Evolutionary conservation across 1,284 basidiomycete species (phyloP).

Genomic region (Leccinum subrobustum): DNA sequence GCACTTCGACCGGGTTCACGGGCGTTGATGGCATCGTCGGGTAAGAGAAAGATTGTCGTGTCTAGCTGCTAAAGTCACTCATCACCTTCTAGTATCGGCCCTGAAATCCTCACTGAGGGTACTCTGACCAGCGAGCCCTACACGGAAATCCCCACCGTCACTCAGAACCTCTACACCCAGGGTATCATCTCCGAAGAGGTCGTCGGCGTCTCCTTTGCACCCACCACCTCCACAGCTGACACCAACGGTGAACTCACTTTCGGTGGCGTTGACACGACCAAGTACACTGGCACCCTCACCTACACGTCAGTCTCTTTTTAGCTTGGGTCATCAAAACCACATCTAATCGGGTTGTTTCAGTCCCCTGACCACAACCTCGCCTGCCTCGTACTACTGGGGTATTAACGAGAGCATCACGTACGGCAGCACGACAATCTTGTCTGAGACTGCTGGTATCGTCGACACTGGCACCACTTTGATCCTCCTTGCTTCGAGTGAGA

Average conservation of each 20-base stretch:
- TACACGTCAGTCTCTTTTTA: slow-evolving; percentile 40
- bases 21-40: slow-evolving; percentile 33
- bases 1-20: slow-evolving; percentile 22
- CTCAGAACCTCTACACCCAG: slow-evolving; percentile 37
- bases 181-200: slow-evolving; percentile 30
- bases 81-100: slow-evolving; percentile 18
- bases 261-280: slow-evolving; percentile 49
- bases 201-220: slow-evolving; percentile 42
- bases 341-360: slow-evolving; percentile 27
- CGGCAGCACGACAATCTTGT: slow-evolving; percentile 46
- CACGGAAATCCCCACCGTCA: slow-evolving; percentile 33
- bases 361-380: slow-evolving; percentile 46
- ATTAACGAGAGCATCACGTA: slow-evolving; percentile 60
- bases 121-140: slow-evolving; percentile 18
- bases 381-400: slow-evolving; percentile 58
- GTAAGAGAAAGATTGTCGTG: slow-evolving; percentile 9
- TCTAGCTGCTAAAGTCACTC: slow-evolving; percentile 24
- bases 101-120: slow-evolving; percentile 29
- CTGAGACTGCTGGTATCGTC: slow-evolving; percentile 58
- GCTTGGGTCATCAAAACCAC: background rate
- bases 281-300: slow-evolving; percentile 45
- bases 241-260: slow-evolving; percentile 45
- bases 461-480: slow-evolving; percentile 50
- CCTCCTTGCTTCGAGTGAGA: slow-evolving; percentile 37
- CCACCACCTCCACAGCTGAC: slow-evolving; percentile 26